Conservation (phyloP, 257 asterid species). For the Nicotiana knightiana region DNA sequence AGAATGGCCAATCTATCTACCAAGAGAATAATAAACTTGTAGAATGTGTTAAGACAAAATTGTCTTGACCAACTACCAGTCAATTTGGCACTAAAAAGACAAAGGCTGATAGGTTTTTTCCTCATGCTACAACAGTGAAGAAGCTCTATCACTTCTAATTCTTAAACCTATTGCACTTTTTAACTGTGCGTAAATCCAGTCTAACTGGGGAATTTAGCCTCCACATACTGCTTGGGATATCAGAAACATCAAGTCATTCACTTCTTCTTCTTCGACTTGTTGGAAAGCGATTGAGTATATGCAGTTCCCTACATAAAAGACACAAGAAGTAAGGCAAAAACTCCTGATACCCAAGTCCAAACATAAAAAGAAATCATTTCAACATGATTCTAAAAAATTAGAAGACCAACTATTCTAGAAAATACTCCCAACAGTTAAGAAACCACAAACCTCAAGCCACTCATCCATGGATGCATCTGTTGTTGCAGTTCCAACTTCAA, state of each 20-base stretch:
- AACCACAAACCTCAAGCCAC: slow-evolving; percentile 83
- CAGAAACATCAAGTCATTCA: slow-evolving; percentile 25
- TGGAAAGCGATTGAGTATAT: slow-evolving; percentile 49
- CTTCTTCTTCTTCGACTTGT: slow-evolving; percentile 82
- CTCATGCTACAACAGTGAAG: slow-evolving; percentile 49
- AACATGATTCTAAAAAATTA: not conserved
- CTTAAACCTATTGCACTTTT: slow-evolving; percentile 14
- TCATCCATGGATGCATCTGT: slow-evolving; percentile 85
- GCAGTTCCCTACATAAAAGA: slow-evolving; percentile 67
- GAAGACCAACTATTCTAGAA: not conserved
- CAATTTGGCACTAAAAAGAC: slow-evolving; percentile 14
- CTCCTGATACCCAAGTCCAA: not conserved
- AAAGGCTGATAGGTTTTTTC: slow-evolving; percentile 7
- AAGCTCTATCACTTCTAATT: slow-evolving; percentile 17
- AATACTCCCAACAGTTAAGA: not conserved
- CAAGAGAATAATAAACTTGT: not conserved
- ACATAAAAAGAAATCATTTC: not conserved
- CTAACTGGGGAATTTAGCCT: slow-evolving; percentile 13
- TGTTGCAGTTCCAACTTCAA: slow-evolving; percentile 93
- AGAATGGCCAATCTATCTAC: not conserved
- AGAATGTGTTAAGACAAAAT: slow-evolving; percentile 33
- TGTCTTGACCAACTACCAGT: slow-evolving; percentile 29
- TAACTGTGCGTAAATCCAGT: slow-evolving; percentile 15
- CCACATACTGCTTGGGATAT: slow-evolving; percentile 10
- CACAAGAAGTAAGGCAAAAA: not conserved